These are phyloP conservation scores for Fusarium oligoseptatum DNA, from an alignment of 2,329 filamentous ascomycete genomes.

Conservation along the genomic window DNA sequence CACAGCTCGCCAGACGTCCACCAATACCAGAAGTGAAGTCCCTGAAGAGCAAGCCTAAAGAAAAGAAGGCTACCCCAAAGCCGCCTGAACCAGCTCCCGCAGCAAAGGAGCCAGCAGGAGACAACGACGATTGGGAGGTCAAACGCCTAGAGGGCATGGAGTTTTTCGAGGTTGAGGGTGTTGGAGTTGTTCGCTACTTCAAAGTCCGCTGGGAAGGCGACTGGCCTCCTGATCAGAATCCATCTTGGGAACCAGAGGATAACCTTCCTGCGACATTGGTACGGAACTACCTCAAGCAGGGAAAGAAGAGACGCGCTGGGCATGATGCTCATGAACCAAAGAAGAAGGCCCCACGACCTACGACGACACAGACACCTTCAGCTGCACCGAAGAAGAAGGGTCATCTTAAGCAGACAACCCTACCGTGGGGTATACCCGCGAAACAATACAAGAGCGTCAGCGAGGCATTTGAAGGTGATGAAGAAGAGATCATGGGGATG, in stretches of 20 bases:
- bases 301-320: slow-evolving; percentile 30
- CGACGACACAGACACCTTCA: slow-evolving; percentile 15
- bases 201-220: slow-evolving; percentile 69
- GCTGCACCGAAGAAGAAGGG: slow-evolving; percentile 27
- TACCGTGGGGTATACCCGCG: slow-evolving; percentile 38
- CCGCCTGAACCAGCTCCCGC: not conserved
- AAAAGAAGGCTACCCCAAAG: slow-evolving; percentile 7
- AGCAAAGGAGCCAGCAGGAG: not conserved
- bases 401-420: slow-evolving; percentile 42
- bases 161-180: slow-evolving; percentile 53
- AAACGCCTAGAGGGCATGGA: slow-evolving; percentile 59
- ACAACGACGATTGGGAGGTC: slow-evolving; percentile 55
- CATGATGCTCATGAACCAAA: not conserved
- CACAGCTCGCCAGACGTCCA: not conserved
- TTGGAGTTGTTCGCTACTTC: slow-evolving; percentile 58
- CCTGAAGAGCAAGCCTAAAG: slow-evolving; percentile 8
- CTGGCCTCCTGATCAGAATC: slow-evolving; percentile 69
- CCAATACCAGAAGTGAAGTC: slow-evolving; percentile 1
- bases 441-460: slow-evolving; percentile 48
- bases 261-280: slow-evolving; percentile 61
- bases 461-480: slow-evolving; percentile 47
- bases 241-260: slow-evolving; percentile 69
- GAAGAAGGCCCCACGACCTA: slow-evolving; percentile 29
- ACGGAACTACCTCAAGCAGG: slow-evolving; percentile 54
- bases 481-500: slow-evolving; percentile 13